phyloP scores from a whole-genome alignment of 768 basidiomycete species.

The Candolleomyces aberdarensis region DNA sequence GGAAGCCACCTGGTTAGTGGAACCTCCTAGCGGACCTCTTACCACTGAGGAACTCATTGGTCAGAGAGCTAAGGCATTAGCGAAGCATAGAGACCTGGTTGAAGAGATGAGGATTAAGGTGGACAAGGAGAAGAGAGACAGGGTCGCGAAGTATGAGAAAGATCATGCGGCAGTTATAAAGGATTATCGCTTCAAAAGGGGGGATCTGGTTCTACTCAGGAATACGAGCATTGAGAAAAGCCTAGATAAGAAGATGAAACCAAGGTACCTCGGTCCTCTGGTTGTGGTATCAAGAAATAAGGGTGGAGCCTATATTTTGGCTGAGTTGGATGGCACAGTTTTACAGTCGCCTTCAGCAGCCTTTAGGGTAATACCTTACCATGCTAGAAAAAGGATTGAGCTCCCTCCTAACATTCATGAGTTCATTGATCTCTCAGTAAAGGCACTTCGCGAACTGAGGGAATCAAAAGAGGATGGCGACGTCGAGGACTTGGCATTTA shows the following conservation, averaged over 20 bases:
- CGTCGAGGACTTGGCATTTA: too few relatives aligned
- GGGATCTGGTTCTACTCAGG: too few relatives aligned
- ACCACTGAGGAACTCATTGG: conserved; percentile 20
- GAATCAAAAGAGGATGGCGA: too few relatives aligned
- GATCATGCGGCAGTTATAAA: background rate
- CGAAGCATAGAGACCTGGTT: conserved; percentile 15
- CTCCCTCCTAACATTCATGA: background rate
- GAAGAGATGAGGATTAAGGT: too few relatives aligned
- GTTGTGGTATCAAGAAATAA: conserved; percentile 24
- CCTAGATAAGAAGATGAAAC: too few relatives aligned
- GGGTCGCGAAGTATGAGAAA: conserved; percentile 23
- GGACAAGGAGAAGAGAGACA: conserved; percentile 7
- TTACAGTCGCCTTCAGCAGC: conserved; percentile 14
- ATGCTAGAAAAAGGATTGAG: conserved; percentile 1
- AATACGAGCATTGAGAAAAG: too few relatives aligned
- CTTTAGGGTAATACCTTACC: conserved; percentile 23
- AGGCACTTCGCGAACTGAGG: too few relatives aligned
- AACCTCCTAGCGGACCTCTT: background rate
- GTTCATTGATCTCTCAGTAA: background rate
- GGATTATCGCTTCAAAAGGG: conserved; percentile 25
- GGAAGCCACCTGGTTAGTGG: too few relatives aligned
- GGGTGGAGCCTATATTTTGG: conserved; percentile 28
- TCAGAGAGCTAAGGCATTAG: conserved; percentile 14
- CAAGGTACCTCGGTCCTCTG: conserved; percentile 37
- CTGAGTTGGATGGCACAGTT: conserved; percentile 27